phyloP scores from a whole-genome alignment of 768 basidiomycete genomes.

The Lactifluus volemus region DNA sequence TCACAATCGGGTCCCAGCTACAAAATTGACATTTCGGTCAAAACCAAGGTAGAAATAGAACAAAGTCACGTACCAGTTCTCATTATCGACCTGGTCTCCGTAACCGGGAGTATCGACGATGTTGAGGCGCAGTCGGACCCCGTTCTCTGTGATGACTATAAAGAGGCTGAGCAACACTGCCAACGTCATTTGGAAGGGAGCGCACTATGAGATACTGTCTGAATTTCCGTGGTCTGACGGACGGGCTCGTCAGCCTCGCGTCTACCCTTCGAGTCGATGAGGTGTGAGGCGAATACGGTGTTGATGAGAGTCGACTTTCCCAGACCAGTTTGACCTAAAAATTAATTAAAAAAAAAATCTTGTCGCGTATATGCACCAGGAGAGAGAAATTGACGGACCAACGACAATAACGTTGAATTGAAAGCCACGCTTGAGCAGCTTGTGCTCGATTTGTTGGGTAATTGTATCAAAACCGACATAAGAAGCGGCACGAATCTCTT shows the following conservation, averaged over 20 bases:
- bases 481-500: constrained; percentile 83
- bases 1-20: constrained; percentile 98
- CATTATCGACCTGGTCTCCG: constrained; percentile 98
- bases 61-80: constrained; percentile 66
- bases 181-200: background rate
- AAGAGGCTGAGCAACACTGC: background rate
- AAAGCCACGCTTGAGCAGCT: constrained; percentile 97
- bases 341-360: background rate
- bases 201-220: constrained; percentile 88
- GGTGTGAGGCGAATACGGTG: constrained; percentile 97
- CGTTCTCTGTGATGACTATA: constrained; percentile 91
- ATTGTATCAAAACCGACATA: constrained; percentile 99
- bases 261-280: constrained; percentile 96
- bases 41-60: background rate
- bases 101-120: constrained; percentile 99
- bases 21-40: background rate
- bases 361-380: background rate
- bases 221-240: constrained; percentile 95
- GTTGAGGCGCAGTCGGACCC: constrained; percentile 89
- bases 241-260: constrained; percentile 80
- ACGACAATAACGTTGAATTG: constrained; percentile 98
- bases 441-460: constrained; percentile 96
- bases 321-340: constrained; percentile 86
- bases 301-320: constrained; percentile 99
- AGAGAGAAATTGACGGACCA: constrained; percentile 45